Percentiles rank a stretch among this genome's conserved stretches.
Evolutionary conservation across 345 rosid genomes (phyloP).

Genomic region (Moricandia moricandioides): DNA sequence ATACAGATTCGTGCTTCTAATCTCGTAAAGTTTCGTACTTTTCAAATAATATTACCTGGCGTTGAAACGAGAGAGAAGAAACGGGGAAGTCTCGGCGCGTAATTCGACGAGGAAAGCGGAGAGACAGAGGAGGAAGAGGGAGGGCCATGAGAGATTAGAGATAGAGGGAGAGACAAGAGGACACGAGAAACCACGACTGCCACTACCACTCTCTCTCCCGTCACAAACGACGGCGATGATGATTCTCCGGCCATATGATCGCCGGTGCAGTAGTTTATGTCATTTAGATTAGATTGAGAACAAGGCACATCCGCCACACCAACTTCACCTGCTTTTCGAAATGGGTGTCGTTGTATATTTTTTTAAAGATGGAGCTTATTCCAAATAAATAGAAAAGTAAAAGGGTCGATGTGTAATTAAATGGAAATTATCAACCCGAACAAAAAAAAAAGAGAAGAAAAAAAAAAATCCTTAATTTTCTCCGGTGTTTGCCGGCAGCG

Average conservation of each 20-base stretch:
- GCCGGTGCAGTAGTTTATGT: slow-evolving; percentile 1
- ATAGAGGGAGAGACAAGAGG: slow-evolving; percentile 55
- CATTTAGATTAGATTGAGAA: no score
- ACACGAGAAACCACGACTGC: slow-evolving; percentile 50
- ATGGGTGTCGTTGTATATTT: no score
- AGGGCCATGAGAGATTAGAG: slow-evolving; percentile 64
- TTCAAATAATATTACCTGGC: slow-evolving; percentile 40
- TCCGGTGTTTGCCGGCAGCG: not conserved
- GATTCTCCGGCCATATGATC: slow-evolving; percentile 1
- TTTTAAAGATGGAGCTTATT: not conserved
- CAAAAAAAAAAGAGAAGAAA: no score
- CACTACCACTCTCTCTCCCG: slow-evolving; percentile 89
- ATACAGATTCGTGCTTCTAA: not conserved
- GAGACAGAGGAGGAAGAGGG: slow-evolving; percentile 55
- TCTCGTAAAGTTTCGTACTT: no score
- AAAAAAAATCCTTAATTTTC: no score
- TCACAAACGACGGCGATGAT: slow-evolving; percentile 30
- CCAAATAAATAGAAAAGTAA: not conserved
- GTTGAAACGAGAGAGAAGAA: slow-evolving; percentile 44
- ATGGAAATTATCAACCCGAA: not conserved
- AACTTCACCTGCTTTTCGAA: no score
- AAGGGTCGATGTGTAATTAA: slow-evolving; percentile 14
- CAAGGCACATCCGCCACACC: no score
- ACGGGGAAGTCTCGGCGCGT: slow-evolving; percentile 46
- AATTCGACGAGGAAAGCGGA: slow-evolving; percentile 68